A percentile compares a stretch with the other conserved stretches of the same genome.
These are phyloP conservation scores for Candida odintsovae DNA, from an alignment of 805 yeast species.

Conservation along the genomic window DNA sequence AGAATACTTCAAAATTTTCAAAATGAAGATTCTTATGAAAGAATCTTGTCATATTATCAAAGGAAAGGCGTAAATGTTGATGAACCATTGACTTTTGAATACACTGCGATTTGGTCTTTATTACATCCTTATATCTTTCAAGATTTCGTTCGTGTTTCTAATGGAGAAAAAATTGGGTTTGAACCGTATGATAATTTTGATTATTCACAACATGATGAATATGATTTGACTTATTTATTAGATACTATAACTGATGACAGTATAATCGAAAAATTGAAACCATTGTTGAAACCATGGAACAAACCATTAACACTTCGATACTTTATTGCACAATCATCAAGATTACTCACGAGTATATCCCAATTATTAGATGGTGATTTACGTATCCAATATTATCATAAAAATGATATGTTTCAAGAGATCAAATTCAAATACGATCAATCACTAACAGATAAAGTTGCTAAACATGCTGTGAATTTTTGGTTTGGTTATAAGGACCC, in stretches of 20 bases:
- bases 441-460: slow-evolving; percentile 23
- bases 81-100: slow-evolving; percentile 37
- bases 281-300: slow-evolving; percentile 40
- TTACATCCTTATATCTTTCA: slow-evolving; percentile 35
- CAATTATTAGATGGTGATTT: slow-evolving; percentile 29
- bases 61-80: slow-evolving; percentile 44
- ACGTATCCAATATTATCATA: slow-evolving; percentile 49
- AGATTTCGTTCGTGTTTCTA: slow-evolving; percentile 27
- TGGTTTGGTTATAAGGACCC: slow-evolving; percentile 61
- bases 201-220: slow-evolving; percentile 1
- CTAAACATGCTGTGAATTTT: slow-evolving; percentile 34
- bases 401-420: slow-evolving; percentile 36
- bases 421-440: slow-evolving; percentile 34
- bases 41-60: slow-evolving; percentile 40
- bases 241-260: slow-evolving; percentile 12
- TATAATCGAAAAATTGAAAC: background rate
- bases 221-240: slow-evolving; percentile 16
- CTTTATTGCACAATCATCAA: slow-evolving; percentile 50
- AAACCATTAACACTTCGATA: slow-evolving; percentile 50
- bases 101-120: slow-evolving; percentile 33
- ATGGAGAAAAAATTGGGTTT: slow-evolving; percentile 38
- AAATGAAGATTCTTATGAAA: slow-evolving; percentile 30
- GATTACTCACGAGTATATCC: slow-evolving; percentile 32
- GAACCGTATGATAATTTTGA: background rate
- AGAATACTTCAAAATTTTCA: slow-evolving; percentile 38